Evolutionary conservation across 306 rosid genomes (phyloP).

Genomic region (Begonia masoniana): DNA sequence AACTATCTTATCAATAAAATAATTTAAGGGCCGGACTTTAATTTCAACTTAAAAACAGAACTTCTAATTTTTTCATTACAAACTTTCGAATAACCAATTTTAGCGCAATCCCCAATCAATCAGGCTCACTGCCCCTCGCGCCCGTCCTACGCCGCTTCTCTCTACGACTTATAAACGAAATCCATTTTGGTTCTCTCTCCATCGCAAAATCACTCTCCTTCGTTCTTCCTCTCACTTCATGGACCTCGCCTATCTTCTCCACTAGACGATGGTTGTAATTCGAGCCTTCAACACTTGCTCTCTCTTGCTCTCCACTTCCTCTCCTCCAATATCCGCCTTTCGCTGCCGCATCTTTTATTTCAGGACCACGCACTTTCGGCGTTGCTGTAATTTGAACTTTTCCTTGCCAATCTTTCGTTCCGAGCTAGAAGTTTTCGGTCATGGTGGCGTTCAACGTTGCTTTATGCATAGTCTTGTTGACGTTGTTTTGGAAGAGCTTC

Average conservation of each 20-base stretch:
- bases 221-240: too few species aligned
- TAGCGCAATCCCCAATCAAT: too few species aligned
- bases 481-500: slow-evolving; percentile 54
- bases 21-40: too few species aligned
- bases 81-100: too few species aligned
- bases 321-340: slow-evolving; percentile 38
- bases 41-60: too few species aligned
- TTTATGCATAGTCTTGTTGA: slow-evolving; percentile 49
- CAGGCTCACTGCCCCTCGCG: too few species aligned
- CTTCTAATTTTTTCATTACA: too few species aligned
- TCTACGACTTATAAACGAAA: too few species aligned
- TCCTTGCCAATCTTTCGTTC: slow-evolving; percentile 9
- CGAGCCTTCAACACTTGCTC: slow-evolving; percentile 52
- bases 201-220: too few species aligned
- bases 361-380: slow-evolving; percentile 17
- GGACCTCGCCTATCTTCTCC: neutral
- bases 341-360: slow-evolving; percentile 28
- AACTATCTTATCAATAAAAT: too few species aligned
- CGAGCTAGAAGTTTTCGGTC: slow-evolving; percentile 11
- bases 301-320: slow-evolving; percentile 32
- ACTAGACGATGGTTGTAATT: slow-evolving; percentile 35
- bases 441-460: slow-evolving; percentile 28
- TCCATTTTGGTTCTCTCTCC: too few species aligned
- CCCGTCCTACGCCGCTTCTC: too few species aligned
- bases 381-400: slow-evolving; percentile 11